These are phyloP conservation scores for Stagonosporopsis vannaccii DNA, from an alignment of 2,329 filamentous ascomycete genomes.

Conservation along the genomic window DNA sequence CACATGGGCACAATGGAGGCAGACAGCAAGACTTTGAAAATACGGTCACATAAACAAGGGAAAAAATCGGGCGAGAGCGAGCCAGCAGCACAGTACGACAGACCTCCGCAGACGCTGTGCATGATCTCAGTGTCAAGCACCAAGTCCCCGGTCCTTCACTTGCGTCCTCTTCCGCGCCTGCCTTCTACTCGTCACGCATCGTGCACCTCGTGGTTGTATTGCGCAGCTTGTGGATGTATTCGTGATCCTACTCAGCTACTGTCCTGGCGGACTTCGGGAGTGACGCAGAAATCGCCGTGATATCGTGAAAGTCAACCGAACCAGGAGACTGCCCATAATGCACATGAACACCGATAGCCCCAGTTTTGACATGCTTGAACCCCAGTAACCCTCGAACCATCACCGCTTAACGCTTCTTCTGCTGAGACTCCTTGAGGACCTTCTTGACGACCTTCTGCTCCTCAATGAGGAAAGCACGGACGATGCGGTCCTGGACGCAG, in stretches of 20 bases:
- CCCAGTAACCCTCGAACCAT: slow-evolving; percentile 33
- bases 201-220: slow-evolving; percentile 14
- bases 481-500: slow-evolving; percentile 97
- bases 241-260: slow-evolving; percentile 47
- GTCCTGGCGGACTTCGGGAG: slow-evolving; percentile 38
- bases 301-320: slow-evolving; percentile 49
- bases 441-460: slow-evolving; percentile 99
- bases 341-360: slow-evolving; percentile 52
- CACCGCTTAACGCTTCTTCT: slow-evolving; percentile 66
- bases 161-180: background rate
- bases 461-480: slow-evolving; percentile 98
- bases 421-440: slow-evolving; percentile 97
- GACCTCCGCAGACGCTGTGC: background rate
- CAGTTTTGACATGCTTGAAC: slow-evolving; percentile 47
- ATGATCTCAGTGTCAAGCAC: background rate
- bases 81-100: background rate
- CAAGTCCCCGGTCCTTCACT: background rate
- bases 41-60: background rate
- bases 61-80: no score
- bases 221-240: slow-evolving; percentile 44
- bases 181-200: slow-evolving; percentile 6
- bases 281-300: slow-evolving; percentile 48
- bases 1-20: background rate
- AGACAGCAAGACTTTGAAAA: background rate
- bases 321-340: slow-evolving; percentile 51